These are phyloP conservation scores for Jatropha multifida DNA, from an alignment of 441 rosid species.

Conservation along the genomic window DNA sequence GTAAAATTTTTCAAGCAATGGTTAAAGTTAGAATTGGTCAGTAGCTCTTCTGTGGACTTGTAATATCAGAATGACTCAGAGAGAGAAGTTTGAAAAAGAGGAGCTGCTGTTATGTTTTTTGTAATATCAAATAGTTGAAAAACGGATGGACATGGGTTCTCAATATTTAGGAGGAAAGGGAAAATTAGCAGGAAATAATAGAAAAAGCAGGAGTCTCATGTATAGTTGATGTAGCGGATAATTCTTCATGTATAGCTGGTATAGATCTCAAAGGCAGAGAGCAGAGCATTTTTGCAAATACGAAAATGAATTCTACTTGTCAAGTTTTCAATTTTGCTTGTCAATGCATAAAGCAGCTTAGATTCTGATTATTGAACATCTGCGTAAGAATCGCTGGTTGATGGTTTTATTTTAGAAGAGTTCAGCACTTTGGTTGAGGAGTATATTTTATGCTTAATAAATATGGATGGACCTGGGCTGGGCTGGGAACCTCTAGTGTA, in stretches of 20 bases:
- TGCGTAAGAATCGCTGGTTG: background rate
- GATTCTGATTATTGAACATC: no score
- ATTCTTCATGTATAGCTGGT: constrained; percentile 7
- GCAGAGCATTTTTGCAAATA: constrained; percentile 20
- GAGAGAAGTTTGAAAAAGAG: background rate
- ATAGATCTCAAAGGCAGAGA: background rate
- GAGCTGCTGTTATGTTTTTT: background rate
- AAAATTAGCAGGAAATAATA: background rate
- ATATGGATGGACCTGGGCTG: no score
- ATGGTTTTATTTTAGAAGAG: background rate
- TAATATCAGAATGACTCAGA: background rate
- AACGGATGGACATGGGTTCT: background rate
- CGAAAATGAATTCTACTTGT: background rate
- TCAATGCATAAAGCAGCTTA: background rate
- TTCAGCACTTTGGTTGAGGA: no score
- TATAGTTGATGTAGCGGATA: background rate
- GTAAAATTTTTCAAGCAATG: background rate
- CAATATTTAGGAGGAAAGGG: background rate
- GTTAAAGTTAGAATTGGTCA: background rate
- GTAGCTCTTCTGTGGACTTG: background rate
- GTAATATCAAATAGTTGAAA: background rate
- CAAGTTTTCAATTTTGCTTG: background rate
- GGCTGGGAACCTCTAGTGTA: no score
- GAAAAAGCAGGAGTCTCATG: background rate
- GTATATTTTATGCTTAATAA: no score